Evolutionary conservation across 352 stramenopile species (phyloP), one percentile per base, ranked within the genome.

Genomic region (Phytophthora crassamura): DNA sequence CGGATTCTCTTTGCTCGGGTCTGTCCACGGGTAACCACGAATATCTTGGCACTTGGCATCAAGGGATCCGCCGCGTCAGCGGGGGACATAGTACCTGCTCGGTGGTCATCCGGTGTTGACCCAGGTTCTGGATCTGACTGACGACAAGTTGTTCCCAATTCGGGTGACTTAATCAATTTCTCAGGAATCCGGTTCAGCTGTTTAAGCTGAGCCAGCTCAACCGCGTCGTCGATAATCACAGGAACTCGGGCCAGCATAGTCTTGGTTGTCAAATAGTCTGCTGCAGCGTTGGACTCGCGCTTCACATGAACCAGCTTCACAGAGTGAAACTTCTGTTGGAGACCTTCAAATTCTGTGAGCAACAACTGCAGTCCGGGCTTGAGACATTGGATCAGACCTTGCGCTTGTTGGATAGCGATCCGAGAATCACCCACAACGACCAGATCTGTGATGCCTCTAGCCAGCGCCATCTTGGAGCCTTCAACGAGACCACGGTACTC

Each of bases 381-480:
- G 38, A 59, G 12, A 34, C 51, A 59, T 10, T 41, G 51, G 8
- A 50, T 64, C 14, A 64, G 12, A 33, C 45, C 45, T 2, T 64
- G 56, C 11, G 20, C 46, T 39, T 57, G 36, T 16, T 64, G 46
- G 11, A 64, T 57, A 0, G 36, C 30, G 28, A 60, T 60, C 5
- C 39, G 52, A 39, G 52, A 47, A 36, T 47, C 46, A 11, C 35
- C 35, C 2, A 57, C 49, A 0, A 57, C 15, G 1, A 57, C 15
- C 0, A 57, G n/a, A 5, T 57, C 12, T 28, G 14, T n/a, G 12
- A 57, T 38, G 1, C 9, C 22, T 12, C 49, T 34, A 25, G 18
- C 14, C 0, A 47, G 10, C 3, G 22, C 50, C 35, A 58, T 45
- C 2, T 5, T 2, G 12, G n/a, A 38, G 1, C 50, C 50, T 38